Conservation (phyloP, 2,329 filamentous ascomycete genomes). For the Hypoxylon sp. region DNA sequence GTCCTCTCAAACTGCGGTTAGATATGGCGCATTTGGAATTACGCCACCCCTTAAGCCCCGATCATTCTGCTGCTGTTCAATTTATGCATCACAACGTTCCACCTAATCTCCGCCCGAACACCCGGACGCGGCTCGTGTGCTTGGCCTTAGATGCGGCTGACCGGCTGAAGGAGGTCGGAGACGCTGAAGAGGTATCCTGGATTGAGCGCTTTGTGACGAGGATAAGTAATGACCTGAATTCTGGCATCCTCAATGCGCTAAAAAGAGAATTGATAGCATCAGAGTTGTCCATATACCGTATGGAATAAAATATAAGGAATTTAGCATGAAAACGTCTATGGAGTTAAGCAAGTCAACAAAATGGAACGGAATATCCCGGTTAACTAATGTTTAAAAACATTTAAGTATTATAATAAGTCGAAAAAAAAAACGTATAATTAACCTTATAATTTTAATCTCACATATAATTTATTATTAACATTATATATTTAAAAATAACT, state of each 20-base stretch:
- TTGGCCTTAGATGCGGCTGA: slow-evolving; percentile 50
- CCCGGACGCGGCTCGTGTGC: slow-evolving; percentile 38
- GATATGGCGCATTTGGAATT: slow-evolving; percentile 69
- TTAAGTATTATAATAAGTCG: not conserved
- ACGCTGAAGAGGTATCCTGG: slow-evolving; percentile 49
- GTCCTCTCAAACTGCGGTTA: slow-evolving; percentile 59
- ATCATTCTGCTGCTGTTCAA: slow-evolving; percentile 62
- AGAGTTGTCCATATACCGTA: slow-evolving; percentile 27
- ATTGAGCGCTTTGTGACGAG: slow-evolving; percentile 45
- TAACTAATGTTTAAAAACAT: slow-evolving; percentile 40
- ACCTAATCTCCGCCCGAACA: slow-evolving; percentile 6
- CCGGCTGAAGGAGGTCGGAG: slow-evolving; percentile 46
- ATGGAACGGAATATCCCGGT: slow-evolving; percentile 36
- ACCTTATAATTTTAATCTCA: too few relatives aligned
- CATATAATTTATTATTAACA: too few relatives aligned
- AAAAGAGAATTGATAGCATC: slow-evolving; percentile 32
- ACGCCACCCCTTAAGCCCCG: slow-evolving; percentile 68
- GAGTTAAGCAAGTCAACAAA: slow-evolving; percentile 8
- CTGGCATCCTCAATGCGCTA: slow-evolving; percentile 39
- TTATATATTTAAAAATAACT: too few relatives aligned
- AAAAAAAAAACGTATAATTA: too few relatives aligned
- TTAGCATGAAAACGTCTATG: not conserved
- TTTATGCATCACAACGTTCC: slow-evolving; percentile 56
- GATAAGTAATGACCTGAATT: slow-evolving; percentile 43
- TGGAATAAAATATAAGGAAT: slow-evolving; percentile 8